phyloP scores from a whole-genome alignment of 2,329 filamentous ascomycete species.

The Aspergillus terreus region DNA sequence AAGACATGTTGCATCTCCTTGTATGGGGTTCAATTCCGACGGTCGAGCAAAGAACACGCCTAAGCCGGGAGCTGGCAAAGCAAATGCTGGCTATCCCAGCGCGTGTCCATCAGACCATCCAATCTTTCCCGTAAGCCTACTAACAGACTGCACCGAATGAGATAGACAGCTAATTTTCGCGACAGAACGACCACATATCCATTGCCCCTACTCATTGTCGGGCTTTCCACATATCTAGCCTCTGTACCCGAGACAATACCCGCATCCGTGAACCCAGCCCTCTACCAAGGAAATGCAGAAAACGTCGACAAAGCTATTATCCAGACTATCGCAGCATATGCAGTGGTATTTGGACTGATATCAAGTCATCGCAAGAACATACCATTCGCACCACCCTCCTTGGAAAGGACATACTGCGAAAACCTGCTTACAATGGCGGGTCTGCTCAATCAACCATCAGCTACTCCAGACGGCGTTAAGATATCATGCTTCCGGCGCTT shows the following conservation, averaged over 20 bases:
- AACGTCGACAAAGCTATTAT: slow-evolving; percentile 22
- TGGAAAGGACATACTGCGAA: slow-evolving; percentile 50
- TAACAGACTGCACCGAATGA: background rate
- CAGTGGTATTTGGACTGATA: slow-evolving; percentile 22
- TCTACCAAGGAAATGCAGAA: slow-evolving; percentile 22
- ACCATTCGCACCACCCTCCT: slow-evolving; percentile 16
- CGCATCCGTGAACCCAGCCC: slow-evolving; percentile 13
- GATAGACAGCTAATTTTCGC: background rate
- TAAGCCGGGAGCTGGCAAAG: slow-evolving; percentile 18
- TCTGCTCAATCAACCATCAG: slow-evolving; percentile 46
- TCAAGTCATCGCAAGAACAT: slow-evolving; percentile 23
- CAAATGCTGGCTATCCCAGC: slow-evolving; percentile 20
- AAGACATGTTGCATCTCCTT: slow-evolving; percentile 30
- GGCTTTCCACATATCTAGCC: slow-evolving; percentile 27
- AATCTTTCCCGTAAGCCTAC: slow-evolving; percentile 21
- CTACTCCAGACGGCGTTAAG: slow-evolving; percentile 43
- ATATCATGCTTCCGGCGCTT: slow-evolving; percentile 52
- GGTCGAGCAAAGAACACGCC: slow-evolving; percentile 11
- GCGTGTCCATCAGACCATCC: slow-evolving; percentile 20
- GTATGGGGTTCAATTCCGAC: slow-evolving; percentile 28
- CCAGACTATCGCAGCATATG: slow-evolving; percentile 22
- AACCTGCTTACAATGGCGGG: slow-evolving; percentile 57
- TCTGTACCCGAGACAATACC: slow-evolving; percentile 19
- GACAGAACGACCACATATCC: slow-evolving; percentile 18
- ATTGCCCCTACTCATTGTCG: slow-evolving; percentile 25